phyloP scores from a whole-genome alignment of 805 yeast species.

The Soucietia sequanensis region DNA sequence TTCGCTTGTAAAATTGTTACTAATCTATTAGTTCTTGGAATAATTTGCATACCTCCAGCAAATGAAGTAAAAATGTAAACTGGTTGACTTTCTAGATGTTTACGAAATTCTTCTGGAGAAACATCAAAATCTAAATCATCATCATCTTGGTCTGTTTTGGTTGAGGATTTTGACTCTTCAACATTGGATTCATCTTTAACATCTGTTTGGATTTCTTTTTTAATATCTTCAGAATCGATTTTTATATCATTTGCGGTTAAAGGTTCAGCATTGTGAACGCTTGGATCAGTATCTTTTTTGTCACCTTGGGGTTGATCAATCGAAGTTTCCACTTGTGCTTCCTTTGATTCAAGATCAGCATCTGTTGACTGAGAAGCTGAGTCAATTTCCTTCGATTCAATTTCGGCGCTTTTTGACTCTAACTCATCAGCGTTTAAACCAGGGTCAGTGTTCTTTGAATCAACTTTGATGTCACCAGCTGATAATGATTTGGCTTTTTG shows the following conservation, averaged over 20 bases:
- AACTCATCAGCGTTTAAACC: not conserved
- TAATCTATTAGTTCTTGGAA: conserved; percentile 72
- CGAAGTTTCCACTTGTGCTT: not conserved
- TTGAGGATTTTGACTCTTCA: conserved; percentile 2
- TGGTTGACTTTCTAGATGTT: conserved; percentile 50
- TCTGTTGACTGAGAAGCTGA: not conserved
- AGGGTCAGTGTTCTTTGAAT: not conserved
- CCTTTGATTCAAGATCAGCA: too few species aligned
- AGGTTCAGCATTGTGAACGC: conserved; percentile 9
- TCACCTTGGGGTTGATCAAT: conserved; percentile 2
- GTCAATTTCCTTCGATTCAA: conserved; percentile 1
- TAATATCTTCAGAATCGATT: not conserved
- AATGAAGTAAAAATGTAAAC: conserved; percentile 80
- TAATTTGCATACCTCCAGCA: conserved; percentile 83
- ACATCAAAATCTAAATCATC: conserved; percentile 29
- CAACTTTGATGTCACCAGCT: not conserved
- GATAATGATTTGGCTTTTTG: not conserved
- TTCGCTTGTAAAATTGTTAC: conserved; percentile 75
- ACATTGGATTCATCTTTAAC: conserved; percentile 25
- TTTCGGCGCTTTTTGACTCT: conserved; percentile 2
- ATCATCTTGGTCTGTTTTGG: conserved; percentile 5
- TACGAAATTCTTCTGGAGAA: conserved; percentile 42
- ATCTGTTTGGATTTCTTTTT: conserved; percentile 1
- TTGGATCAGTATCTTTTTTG: not conserved
- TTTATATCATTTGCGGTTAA: conserved; percentile 4